Evolutionary conservation across 106 monocot genomes (phyloP).

Genomic region (Dendrobium officinale): DNA sequence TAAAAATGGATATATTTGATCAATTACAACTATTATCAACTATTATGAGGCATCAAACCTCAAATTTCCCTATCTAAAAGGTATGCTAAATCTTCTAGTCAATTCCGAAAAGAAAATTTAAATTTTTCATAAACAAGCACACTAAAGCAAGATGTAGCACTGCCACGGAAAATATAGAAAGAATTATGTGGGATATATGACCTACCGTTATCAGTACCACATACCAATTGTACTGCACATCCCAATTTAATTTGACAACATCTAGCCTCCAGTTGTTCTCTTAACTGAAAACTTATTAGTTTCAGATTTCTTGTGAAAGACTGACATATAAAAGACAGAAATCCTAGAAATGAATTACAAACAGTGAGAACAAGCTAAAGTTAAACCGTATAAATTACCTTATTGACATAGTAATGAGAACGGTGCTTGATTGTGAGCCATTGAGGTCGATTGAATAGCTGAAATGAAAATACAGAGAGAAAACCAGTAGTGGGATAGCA

Average conservation of each 20-base stretch:
- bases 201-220: conserved; percentile 50
- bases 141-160: neutral
- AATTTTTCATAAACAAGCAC: neutral
- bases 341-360: neutral
- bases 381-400: conserved; percentile 28
- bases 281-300: conserved; percentile 36
- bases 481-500: neutral
- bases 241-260: conserved; percentile 66
- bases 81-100: too few relatives aligned
- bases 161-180: neutral
- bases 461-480: conserved; percentile 6
- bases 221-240: conserved; percentile 59
- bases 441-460: conserved; percentile 89
- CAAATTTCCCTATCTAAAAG: too few relatives aligned
- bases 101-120: too few relatives aligned
- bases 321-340: neutral
- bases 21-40: too few relatives aligned
- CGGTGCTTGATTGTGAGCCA: conserved; percentile 86
- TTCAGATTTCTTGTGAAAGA: neutral
- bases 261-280: conserved; percentile 59
- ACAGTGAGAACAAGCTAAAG: neutral
- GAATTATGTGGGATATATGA: neutral
- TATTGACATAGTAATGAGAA: conserved; percentile 62
- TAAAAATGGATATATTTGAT: too few relatives aligned
- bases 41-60: too few relatives aligned